Evolutionary conservation across 2,329 filamentous ascomycete species (phyloP), one percentile per base, ranked within the genome.

Genomic region (Aureobasidium sp.): DNA sequence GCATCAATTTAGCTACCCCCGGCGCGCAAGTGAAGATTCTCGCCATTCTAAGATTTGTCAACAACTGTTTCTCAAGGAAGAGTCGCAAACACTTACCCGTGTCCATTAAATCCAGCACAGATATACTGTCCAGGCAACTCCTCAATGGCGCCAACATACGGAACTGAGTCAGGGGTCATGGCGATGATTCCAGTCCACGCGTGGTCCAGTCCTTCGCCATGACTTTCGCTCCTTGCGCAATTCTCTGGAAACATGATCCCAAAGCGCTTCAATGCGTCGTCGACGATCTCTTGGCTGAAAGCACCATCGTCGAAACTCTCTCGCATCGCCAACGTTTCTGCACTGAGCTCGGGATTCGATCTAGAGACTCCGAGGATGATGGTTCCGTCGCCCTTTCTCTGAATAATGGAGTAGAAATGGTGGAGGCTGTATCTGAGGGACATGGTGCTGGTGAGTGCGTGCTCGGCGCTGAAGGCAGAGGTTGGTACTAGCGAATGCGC

Each of bases 351-450:
- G 1, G 77, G 75, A 61, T 76, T 79, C 3, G 71, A 69, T n/a
- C 74, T 66, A 4, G 76, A 75, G 2, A 74, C 71, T 0, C 77
- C 77, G 3, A 79, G 69, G 7, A 79, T 69, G 4, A 78, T 63
- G 7, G 75, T 75, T 0, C 77, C 77, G 58, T 79, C 76, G 1
- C 68, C 68, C 46, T 68, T 66, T 4, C 77, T 70, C 64, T 79
- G 78, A 17, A 77, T 77, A n/a, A 80, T 66, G 0, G 77, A 79
- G 66, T 79, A 80, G 69, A 79, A 80, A 63, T 79, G 76, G 29
- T 74, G 69, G 1, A 79, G 69, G 43, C 73, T 73, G 59, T 79
- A 77, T 9, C 78, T 72, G 13, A 80, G 64, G 1, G 77, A 79
- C 64, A 77, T 75, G 0, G 78, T 80, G 53, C 66, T 74, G 13